These are phyloP conservation scores for Falciphora oryzae DNA, from an alignment of 2,329 filamentous ascomycete genomes.

Conservation along the genomic window DNA sequence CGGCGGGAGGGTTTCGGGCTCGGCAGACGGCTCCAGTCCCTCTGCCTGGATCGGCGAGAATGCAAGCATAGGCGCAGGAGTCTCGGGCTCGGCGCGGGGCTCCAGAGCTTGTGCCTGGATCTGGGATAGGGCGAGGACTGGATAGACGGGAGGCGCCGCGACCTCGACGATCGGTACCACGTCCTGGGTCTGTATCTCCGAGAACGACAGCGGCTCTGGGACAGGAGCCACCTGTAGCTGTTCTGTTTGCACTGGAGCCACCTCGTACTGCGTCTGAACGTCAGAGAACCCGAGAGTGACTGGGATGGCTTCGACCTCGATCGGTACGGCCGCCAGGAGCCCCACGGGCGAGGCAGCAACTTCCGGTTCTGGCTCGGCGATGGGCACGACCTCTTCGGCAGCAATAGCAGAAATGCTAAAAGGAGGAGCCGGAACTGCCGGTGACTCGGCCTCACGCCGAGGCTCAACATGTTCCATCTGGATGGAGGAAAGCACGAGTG, in stretches of 20 bases:
- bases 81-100: constrained; percentile 32
- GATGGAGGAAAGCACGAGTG: constrained; percentile 14
- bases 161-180: constrained; percentile 21
- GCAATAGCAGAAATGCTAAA: constrained; percentile 16
- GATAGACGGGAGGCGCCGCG: constrained; percentile 1
- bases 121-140: constrained; percentile 27
- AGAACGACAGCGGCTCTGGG: constrained; percentile 28
- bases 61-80: constrained; percentile 13
- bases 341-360: neutral
- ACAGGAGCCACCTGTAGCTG: constrained; percentile 16
- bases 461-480: constrained; percentile 16
- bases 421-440: constrained; percentile 8
- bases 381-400: constrained; percentile 14
- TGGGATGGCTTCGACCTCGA: neutral
- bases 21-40: constrained; percentile 14
- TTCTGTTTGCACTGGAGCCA: constrained; percentile 15
- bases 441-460: neutral
- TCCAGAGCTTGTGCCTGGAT: constrained; percentile 40
- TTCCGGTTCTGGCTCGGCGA: constrained; percentile 12
- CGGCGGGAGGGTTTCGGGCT: constrained; percentile 17
- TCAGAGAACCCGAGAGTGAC: constrained; percentile 17
- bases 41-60: constrained; percentile 10
- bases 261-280: constrained; percentile 23
- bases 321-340: neutral
- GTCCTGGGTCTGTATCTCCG: constrained; percentile 28